Percentiles rank a stretch among this genome's conserved stretches.
phyloP scores from a whole-genome alignment of 2,329 filamentous ascomycete species.

The Diaporthe vaccinii region DNA sequence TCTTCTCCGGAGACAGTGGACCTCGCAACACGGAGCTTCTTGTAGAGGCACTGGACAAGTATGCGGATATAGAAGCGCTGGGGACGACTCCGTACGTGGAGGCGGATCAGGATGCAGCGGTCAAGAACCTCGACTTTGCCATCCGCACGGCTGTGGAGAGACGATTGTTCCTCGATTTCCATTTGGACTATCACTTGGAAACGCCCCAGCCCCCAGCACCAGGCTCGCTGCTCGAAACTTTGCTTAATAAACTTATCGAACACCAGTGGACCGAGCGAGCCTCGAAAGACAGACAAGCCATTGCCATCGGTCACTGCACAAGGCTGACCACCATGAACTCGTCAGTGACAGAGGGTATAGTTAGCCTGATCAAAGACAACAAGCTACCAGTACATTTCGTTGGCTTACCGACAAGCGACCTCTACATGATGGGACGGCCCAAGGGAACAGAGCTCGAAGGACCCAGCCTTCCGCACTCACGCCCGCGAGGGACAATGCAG shows the following conservation, averaged over 20 bases:
- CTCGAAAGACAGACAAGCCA: conserved; percentile 54
- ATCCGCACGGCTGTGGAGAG: conserved; percentile 64
- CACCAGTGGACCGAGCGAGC: conserved; percentile 60
- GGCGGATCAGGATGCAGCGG: conserved; percentile 54
- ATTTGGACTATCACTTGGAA: conserved; percentile 79
- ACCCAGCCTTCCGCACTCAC: conserved; percentile 39
- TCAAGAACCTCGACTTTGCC: conserved; percentile 73
- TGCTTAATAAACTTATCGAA: conserved; percentile 57
- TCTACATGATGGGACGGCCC: conserved; percentile 77
- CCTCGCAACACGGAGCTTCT: conserved; percentile 65
- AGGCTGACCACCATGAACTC: conserved; percentile 69
- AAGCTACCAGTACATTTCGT: conserved; percentile 74
- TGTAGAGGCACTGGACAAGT: conserved; percentile 47
- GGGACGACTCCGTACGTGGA: conserved; percentile 82
- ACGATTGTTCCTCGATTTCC: conserved; percentile 75
- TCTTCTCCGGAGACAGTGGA: conserved; percentile 69
- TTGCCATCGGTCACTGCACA: conserved; percentile 78
- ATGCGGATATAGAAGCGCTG: conserved; percentile 66
- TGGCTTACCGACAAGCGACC: conserved; percentile 77
- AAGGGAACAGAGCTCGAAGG: conserved; percentile 13
- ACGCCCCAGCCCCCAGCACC: conserved; percentile 48
- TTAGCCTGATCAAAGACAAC: conserved; percentile 58
- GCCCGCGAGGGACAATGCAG: conserved; percentile 72
- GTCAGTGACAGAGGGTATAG: conserved; percentile 60
- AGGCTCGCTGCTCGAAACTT: conserved; percentile 58